phyloP scores from a whole-genome alignment of 2,329 filamentous ascomycete species.

The Harringtonia lauricola region DNA sequence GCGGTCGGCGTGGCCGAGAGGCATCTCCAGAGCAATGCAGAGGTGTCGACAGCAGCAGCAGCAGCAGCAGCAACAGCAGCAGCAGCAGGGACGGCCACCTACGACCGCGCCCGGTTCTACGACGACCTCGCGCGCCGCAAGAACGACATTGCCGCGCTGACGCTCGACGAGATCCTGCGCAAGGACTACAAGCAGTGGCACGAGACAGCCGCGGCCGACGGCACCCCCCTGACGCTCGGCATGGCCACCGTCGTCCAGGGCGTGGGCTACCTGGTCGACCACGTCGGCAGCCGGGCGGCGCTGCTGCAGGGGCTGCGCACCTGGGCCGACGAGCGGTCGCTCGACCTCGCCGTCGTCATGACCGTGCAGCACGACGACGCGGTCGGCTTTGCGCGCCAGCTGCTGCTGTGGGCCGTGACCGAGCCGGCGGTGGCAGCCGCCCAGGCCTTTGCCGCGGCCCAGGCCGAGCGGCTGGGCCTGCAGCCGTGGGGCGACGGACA shows the following conservation, averaged over 20 bases:
- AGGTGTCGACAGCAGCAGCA: background rate
- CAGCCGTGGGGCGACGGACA: slow-evolving; percentile 38
- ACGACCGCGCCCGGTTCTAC: slow-evolving; percentile 46
- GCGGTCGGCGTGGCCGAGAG: slow-evolving; percentile 50
- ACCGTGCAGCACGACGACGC: slow-evolving; percentile 45
- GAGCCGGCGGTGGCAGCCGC: slow-evolving; percentile 37
- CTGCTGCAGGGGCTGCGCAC: slow-evolving; percentile 36
- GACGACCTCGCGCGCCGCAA: slow-evolving; percentile 52
- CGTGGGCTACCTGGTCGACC: slow-evolving; percentile 46
- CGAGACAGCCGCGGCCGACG: slow-evolving; percentile 23
- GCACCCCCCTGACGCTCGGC: slow-evolving; percentile 43
- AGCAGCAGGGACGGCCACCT: slow-evolving; percentile 23
- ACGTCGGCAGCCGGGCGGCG: slow-evolving; percentile 31
- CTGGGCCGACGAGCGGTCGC: slow-evolving; percentile 43
- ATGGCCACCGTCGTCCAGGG: slow-evolving; percentile 54
- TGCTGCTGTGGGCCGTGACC: slow-evolving; percentile 54
- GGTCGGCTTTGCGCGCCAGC: slow-evolving; percentile 50
- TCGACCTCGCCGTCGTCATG: slow-evolving; percentile 60
- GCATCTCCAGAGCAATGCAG: slow-evolving; percentile 22
- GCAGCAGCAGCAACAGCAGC: background rate
- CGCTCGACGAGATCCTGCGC: slow-evolving; percentile 55
- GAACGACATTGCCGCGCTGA: slow-evolving; percentile 50
- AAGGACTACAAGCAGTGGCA: slow-evolving; percentile 81
- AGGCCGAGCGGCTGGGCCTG: slow-evolving; percentile 41
- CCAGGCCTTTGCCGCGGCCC: slow-evolving; percentile 38